A percentile compares a stretch with the other conserved stretches of the same genome.
phyloP scores from a whole-genome alignment of 148 eudicot species.

The Chenopodium quinoa region DNA sequence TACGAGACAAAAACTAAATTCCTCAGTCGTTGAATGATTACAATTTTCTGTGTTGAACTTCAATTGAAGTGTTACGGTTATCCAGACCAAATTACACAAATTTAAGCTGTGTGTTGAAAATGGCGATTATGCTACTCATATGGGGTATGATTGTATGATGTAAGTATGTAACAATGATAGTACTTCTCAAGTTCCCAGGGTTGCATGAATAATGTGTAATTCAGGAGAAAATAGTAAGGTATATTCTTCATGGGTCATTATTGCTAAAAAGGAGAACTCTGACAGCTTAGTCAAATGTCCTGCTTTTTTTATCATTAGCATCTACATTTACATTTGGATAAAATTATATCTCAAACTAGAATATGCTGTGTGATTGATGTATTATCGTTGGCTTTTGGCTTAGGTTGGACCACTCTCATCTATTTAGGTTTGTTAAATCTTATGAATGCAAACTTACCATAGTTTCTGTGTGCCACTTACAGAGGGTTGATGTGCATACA shows the following conservation, averaged over 20 bases:
- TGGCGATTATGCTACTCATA: conserved; percentile 3
- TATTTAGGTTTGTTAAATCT: conserved; percentile 2
- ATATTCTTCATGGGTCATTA: neutral
- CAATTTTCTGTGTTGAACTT: neutral
- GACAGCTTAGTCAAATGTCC: neutral
- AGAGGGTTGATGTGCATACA: conserved; percentile 98
- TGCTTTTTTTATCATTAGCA: neutral
- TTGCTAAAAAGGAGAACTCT: neutral
- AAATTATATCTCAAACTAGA: neutral
- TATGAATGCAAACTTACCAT: conserved; percentile 24
- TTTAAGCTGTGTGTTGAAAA: too few species aligned
- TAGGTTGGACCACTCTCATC: neutral
- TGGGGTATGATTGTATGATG: neutral
- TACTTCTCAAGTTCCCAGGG: neutral
- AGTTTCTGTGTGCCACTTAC: conserved; percentile 22
- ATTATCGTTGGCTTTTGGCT: too few species aligned
- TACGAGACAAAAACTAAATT: neutral
- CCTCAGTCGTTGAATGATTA: neutral
- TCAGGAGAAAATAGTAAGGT: neutral
- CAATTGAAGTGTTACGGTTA: neutral
- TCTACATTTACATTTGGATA: neutral
- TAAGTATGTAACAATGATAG: neutral
- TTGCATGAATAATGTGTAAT: neutral
- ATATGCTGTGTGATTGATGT: neutral
- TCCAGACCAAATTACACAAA: neutral